Evolutionary conservation across 2,329 filamentous ascomycete species (phyloP).

Genomic region (Penicillium sp.): DNA sequence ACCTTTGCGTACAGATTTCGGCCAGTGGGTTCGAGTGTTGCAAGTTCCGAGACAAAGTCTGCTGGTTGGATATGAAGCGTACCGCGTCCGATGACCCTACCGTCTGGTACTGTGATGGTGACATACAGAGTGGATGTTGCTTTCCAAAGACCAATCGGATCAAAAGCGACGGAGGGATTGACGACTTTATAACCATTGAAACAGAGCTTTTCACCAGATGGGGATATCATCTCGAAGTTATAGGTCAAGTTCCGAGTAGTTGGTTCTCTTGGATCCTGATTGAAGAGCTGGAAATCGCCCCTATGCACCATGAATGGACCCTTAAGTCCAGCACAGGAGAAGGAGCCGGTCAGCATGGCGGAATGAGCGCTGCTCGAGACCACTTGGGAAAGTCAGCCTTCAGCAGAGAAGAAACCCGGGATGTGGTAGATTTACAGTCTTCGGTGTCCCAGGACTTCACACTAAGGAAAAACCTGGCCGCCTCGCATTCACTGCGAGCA

Average conservation of each 20-base stretch:
- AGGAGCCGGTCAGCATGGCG: conserved; percentile 1
- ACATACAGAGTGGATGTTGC: conserved; percentile 19
- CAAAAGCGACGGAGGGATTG: conserved; percentile 10
- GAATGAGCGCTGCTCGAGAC: neutral
- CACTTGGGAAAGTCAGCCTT: conserved; percentile 3
- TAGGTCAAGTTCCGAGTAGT: conserved; percentile 3
- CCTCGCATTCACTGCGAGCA: conserved; percentile 3
- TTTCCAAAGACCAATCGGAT: conserved; percentile 16
- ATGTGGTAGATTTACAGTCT: conserved; percentile 1
- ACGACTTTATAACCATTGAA: conserved; percentile 14
- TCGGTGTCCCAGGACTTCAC: conserved; percentile 5
- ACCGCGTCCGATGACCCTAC: conserved; percentile 10
- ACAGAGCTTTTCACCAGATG: neutral
- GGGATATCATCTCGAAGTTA: conserved; percentile 7
- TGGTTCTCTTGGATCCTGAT: conserved; percentile 3
- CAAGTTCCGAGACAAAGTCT: conserved; percentile 10
- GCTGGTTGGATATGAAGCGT: conserved; percentile 15
- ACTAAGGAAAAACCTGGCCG: conserved; percentile 8
- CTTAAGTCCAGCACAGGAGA: neutral
- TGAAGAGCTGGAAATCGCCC: conserved; percentile 2
- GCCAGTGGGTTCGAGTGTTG: conserved; percentile 3
- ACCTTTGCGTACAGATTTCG: neutral
- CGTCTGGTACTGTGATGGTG: conserved; percentile 8
- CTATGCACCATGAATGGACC: conserved; percentile 4
- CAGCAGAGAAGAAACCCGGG: neutral